Conservation (phyloP, 768 basidiomycete species). For the Lanmaoa pseudosensibilis region DNA sequence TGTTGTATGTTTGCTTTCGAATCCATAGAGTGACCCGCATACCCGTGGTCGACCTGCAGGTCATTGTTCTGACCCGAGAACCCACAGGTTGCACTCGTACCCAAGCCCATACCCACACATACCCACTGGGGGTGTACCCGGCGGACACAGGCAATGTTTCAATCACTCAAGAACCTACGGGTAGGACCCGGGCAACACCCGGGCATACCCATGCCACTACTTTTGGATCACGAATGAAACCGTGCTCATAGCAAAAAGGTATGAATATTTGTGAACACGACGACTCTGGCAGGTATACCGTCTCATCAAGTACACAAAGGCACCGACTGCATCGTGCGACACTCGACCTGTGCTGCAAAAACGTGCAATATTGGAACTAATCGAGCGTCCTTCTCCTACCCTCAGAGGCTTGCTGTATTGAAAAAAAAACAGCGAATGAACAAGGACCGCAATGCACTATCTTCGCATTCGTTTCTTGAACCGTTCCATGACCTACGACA, state of each 20-base stretch:
- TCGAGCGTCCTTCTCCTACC: neutral
- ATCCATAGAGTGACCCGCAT: too few species aligned
- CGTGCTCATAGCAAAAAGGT: neutral
- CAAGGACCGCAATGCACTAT: conserved; percentile 31
- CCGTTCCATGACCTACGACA: conserved; percentile 85
- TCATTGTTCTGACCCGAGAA: too few species aligned
- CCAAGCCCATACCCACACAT: too few species aligned
- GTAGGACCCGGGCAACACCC: too few species aligned
- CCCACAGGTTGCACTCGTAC: too few species aligned
- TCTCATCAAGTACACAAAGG: neutral
- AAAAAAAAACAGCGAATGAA: conserved; percentile 25
- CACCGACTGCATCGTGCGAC: neutral
- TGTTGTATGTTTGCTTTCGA: too few species aligned
- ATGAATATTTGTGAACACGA: neutral
- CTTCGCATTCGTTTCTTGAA: conserved; percentile 97
- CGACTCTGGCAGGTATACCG: neutral
- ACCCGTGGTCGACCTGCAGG: too few species aligned
- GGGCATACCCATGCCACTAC: too few species aligned
- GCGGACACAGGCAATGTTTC: too few species aligned
- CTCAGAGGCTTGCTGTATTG: neutral
- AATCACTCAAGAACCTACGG: too few species aligned
- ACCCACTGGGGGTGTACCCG: too few species aligned
- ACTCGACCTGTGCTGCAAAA: neutral
- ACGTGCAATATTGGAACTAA: neutral
- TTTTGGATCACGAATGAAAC: neutral